Evolutionary conservation across 768 basidiomycete species (phyloP), one percentile per base, ranked within the genome.

Genomic region (Xanthoconium stramineum): DNA sequence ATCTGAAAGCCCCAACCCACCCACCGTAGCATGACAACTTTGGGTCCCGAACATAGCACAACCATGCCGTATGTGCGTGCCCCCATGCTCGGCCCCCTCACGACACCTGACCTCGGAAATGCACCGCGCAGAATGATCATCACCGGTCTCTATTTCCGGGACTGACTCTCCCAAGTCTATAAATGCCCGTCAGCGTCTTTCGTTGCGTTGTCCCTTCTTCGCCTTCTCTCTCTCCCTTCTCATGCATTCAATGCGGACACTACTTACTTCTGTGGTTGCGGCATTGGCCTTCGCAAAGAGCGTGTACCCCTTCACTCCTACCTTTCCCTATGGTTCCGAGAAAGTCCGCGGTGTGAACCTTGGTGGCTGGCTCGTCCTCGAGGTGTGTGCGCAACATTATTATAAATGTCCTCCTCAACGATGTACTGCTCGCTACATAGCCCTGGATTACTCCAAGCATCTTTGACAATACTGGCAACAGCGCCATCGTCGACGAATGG

Each of bases 281-380:
- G 67, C 64, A 19, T 58, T 75, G 19, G 59, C 75, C 45, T 59
- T 72, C 30, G 30, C 68, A 10, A 55, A 20, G 24, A 60, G 55
- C 47, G 74, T 73, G 13, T 47, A 52, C 28, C 72, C 68, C 40
- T 69, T 84, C 55, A 70, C 68, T 32, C 82, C 78, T 20, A 80
- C 83, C 49, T 91, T 91, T 64, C 78, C 88, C 5, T 92, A 92
- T 61, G 90, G 89, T 24, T 78, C 79, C 6, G 58, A 82, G 72
- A 87, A 85, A 62, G 84, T 93, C 47, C 83, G 91, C 13, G 91
- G 91, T 54, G 91, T 93, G 61, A 93, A 89, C 72, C 80, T 94
- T 29, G 91, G 91, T 30, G 82, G 83, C 3, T 83, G 82, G 82
- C 78, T 83, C 38, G 73, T 83, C 9, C 70, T 82, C 28, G 81